phyloP scores from a whole-genome alignment of 441 rosid species.

The Jatropha podagrica region DNA sequence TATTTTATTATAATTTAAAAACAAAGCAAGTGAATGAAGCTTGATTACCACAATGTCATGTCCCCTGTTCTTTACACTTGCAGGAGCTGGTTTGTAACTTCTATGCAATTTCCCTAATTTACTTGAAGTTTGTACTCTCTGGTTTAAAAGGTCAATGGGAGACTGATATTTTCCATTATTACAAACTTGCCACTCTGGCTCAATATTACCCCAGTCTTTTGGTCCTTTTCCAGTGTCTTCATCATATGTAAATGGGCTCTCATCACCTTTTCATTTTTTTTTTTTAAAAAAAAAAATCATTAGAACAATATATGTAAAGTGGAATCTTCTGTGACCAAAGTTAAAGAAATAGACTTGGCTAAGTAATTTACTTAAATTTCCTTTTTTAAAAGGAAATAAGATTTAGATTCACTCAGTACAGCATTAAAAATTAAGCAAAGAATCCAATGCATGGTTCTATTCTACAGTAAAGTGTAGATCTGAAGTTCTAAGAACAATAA shows the following conservation, averaged over 20 bases:
- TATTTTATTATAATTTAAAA: too few species aligned
- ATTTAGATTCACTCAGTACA: background rate
- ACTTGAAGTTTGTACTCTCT: conserved; percentile 23
- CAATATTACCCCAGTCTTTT: conserved; percentile 42
- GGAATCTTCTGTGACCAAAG: background rate
- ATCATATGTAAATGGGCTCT: conserved; percentile 38
- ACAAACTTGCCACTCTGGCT: conserved; percentile 44
- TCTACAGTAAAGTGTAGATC: background rate
- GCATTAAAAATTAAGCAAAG: background rate
- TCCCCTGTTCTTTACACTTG: conserved; percentile 43
- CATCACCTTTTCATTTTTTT: conserved; percentile 9
- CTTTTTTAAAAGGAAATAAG: background rate
- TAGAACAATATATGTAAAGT: background rate
- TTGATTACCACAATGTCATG: conserved; percentile 45
- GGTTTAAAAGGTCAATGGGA: conserved; percentile 39
- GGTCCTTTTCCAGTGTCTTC: conserved; percentile 44
- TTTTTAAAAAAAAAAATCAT: background rate
- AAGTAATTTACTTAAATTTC: background rate
- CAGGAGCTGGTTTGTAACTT: conserved; percentile 35
- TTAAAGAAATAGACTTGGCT: background rate
- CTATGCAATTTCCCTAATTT: conserved; percentile 24
- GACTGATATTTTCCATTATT: conserved; percentile 46
- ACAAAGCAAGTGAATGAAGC: too few species aligned
- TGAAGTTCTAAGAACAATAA: background rate
- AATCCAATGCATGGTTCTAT: too few species aligned